Evolutionary conservation across 306 rosid species (phyloP), one percentile per base, ranked within the genome.

Genomic region (Senna tora): DNA sequence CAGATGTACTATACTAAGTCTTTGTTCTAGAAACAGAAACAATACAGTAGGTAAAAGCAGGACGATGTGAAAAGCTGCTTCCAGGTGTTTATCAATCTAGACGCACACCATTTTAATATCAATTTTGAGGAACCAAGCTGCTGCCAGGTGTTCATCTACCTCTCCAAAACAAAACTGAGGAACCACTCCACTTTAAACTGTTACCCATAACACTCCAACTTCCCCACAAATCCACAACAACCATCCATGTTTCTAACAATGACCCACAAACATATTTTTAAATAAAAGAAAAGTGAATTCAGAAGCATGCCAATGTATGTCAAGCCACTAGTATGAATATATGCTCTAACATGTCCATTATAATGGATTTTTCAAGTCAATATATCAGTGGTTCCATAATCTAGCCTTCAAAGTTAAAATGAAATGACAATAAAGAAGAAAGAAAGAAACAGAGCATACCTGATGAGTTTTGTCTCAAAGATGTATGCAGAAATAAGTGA

Each of bases 401-500:
- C 17, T 33, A 55, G 16, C 51, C 39, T 3, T 4, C 38, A 42
- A 43, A 33, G 38, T n/a, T 1, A 25, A 25, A 36, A 42, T 22
- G 46, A 36, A 65, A 43, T 0, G 8, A 64, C 6, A 11, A 58
- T 5, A 54, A 14, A 64, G 43, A n/a, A 33, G 20, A 39, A 62
- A 56, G 46, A 51, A n/a, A 33, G 20, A 39, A 62, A 56, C 41
- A 51, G 47, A 51, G 72, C 77, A 5, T 57, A 93, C 98, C 98
- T 83, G 96, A 78, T 75, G 87, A 87, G 76, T 82, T 89, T 63
- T 76, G 81, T 77, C 87, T 84, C 82, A 93, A 81, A 67, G 98
- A 93, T 17, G 86, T 75, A 64, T 93, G 98, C 79, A 93, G 77
- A 66, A 86, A 90, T 74, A 93, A 82, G 84, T 90, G 90, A 82